Conservation (phyloP, 1,284 basidiomycete genomes). For the Apiotrichum brassicae region DNA sequence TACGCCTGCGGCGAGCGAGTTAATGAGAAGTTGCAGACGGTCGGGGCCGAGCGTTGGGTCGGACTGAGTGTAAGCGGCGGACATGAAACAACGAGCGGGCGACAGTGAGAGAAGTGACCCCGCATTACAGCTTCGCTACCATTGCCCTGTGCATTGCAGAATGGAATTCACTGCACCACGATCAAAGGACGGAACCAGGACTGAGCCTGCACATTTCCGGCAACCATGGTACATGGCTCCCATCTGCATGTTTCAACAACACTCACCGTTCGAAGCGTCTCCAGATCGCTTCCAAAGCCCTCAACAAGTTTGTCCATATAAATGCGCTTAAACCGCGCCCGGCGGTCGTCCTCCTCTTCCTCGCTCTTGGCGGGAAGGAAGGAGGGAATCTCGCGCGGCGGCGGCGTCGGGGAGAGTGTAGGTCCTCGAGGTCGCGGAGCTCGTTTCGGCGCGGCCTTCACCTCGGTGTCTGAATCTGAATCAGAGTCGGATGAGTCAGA, state of each 20-base stretch:
- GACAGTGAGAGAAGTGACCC: too few species aligned
- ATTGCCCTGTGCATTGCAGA: too few species aligned
- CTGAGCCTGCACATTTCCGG: too few species aligned
- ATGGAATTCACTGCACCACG: too few species aligned
- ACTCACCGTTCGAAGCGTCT: constrained; percentile 41
- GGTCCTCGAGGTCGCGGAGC: constrained; percentile 9
- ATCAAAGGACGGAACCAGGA: too few species aligned
- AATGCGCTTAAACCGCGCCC: constrained; percentile 37
- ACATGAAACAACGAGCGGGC: too few species aligned
- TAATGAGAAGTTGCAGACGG: constrained; percentile 41
- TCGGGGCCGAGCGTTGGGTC: constrained; percentile 38
- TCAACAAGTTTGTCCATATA: constrained; percentile 47
- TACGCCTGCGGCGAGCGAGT: constrained; percentile 35
- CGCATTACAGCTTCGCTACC: too few species aligned
- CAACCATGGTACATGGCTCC: too few species aligned
- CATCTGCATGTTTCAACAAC: not conserved
- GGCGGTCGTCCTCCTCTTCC: constrained; percentile 29
- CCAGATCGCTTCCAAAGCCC: constrained; percentile 44
- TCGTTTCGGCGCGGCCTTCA: constrained; percentile 1
- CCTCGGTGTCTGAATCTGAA: constrained; percentile 27
- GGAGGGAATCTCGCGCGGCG: constrained; percentile 17
- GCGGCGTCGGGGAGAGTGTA: constrained; percentile 19
- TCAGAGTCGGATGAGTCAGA: constrained; percentile 22
- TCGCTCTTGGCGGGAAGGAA: constrained; percentile 14
- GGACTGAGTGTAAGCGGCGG: constrained; percentile 11